Conservation (phyloP, 2,329 filamentous ascomycete species). For the Xenoacremonium recifei region DNA sequence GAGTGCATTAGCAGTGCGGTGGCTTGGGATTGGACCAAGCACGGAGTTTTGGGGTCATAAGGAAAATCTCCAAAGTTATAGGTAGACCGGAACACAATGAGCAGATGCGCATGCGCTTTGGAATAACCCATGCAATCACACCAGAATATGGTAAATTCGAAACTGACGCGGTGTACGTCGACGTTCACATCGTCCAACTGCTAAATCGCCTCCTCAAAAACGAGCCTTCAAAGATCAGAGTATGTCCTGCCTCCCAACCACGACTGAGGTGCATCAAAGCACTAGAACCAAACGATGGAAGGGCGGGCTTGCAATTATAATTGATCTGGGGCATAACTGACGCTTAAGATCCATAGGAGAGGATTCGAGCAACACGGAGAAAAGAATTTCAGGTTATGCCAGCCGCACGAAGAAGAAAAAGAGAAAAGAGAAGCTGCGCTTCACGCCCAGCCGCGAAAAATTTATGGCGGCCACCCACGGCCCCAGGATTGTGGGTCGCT, state of each 20-base stretch:
- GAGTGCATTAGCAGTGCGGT: constrained; percentile 13
- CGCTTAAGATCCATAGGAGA: constrained; percentile 56
- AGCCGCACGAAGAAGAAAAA: constrained; percentile 75
- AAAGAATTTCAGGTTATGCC: constrained; percentile 66
- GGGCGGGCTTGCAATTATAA: constrained; percentile 72
- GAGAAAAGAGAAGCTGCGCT: constrained; percentile 39
- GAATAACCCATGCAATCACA: too few relatives aligned
- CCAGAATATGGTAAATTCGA: too few relatives aligned
- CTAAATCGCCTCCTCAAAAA: too few relatives aligned
- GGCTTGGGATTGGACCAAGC: constrained; percentile 5
- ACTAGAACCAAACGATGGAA: constrained; percentile 44
- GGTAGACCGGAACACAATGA: too few relatives aligned
- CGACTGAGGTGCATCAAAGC: constrained; percentile 28
- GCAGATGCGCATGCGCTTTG: too few relatives aligned
- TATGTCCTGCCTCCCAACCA: constrained; percentile 45
- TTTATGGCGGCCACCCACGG: constrained; percentile 26
- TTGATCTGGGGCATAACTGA: constrained; percentile 78
- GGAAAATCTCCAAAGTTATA: too few relatives aligned
- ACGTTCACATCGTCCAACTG: too few relatives aligned
- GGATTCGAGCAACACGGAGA: constrained; percentile 80
- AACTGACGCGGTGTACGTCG: too few relatives aligned
- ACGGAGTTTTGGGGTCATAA: constrained; percentile 20
- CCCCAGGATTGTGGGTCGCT: constrained; percentile 10
- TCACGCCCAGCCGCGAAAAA: constrained; percentile 18
- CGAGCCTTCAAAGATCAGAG: too few relatives aligned